Conservation (phyloP, 1,139 yeast species). For the Scheffersomyces illinoinensis region DNA sequence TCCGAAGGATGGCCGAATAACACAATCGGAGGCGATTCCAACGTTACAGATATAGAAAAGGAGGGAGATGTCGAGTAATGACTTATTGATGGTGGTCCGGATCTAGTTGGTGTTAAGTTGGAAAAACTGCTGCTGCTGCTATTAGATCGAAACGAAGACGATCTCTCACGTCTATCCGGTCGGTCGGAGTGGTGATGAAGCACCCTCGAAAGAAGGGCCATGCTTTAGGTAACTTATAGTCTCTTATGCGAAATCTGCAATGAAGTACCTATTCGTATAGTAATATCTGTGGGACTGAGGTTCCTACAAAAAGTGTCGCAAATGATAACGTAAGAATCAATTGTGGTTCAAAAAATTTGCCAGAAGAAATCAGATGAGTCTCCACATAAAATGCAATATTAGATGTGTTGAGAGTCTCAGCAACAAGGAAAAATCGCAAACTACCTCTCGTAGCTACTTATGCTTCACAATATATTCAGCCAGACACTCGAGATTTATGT, state of each 20-base stretch:
- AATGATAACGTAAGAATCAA: background rate
- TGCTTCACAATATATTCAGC: background rate
- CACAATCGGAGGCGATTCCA: slow-evolving; percentile 91
- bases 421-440: too few species aligned
- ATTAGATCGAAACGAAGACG: background rate
- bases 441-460: background rate
- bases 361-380: background rate
- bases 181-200: slow-evolving; percentile 8
- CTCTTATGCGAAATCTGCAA: background rate
- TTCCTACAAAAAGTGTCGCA: background rate
- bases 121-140: background rate
- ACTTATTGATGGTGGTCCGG: background rate
- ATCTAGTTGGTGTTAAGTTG: background rate
- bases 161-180: slow-evolving; percentile 2
- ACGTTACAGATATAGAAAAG: slow-evolving; percentile 54
- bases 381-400: background rate
- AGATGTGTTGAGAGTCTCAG: background rate
- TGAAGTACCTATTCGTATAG: background rate
- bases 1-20: slow-evolving; percentile 78
- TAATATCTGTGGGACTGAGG: background rate
- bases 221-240: background rate
- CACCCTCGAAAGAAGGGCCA: slow-evolving; percentile 13
- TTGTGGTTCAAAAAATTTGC: background rate
- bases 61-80: slow-evolving; percentile 1
- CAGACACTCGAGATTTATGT: background rate